Evolutionary conservation across 129 eudicot species (phyloP), one percentile per base, ranked within the genome.

Genomic region (Flaveria brownii): DNA sequence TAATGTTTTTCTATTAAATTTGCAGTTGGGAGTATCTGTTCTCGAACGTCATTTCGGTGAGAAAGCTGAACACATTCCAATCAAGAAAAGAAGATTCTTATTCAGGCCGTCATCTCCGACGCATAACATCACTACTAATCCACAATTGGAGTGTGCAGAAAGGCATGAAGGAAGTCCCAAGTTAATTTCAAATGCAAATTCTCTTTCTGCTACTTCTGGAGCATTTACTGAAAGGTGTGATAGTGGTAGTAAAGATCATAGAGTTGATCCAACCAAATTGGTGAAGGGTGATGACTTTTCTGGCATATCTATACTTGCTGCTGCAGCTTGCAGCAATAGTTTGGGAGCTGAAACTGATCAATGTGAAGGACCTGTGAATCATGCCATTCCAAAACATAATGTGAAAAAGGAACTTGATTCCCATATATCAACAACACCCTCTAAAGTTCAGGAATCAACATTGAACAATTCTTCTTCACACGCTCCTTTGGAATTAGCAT

Each of bases 241-340:
- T 46, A 70, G 76, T 9, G 77, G 43, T 61, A 41, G 75, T 67
- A 68, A 43, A 52, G 76, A 78, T 71, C 70, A 39, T 63, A 71
- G 63, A 72, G 8, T 49, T 42, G 78, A 61, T 62, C 66, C 60
- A 33, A 82, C 67, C 56, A 52, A 69, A 63, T 3, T 70, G 50
- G 41, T 70, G 72, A 78, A 78, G 63, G 79, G 55, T 64, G 86
- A 82, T 28, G 86, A 82, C 70, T 82, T 82, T 63, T 82, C 83
- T 71, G 86, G 82, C 42, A 82, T 82, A 51, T 74, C 86, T 50
- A 82, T 82, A 45, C 86, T 82, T 77, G 86, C 86, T 72, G 86
- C 79, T 18, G 86, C 86, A 11, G 86, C 86, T 26, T 82, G 86
- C 52, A 82, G 82, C 67, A 78, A 57, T 51, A 60, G 78, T 60